phyloP scores from a whole-genome alignment of 2,329 filamentous ascomycete species.

The Monosporascus ibericus region DNA sequence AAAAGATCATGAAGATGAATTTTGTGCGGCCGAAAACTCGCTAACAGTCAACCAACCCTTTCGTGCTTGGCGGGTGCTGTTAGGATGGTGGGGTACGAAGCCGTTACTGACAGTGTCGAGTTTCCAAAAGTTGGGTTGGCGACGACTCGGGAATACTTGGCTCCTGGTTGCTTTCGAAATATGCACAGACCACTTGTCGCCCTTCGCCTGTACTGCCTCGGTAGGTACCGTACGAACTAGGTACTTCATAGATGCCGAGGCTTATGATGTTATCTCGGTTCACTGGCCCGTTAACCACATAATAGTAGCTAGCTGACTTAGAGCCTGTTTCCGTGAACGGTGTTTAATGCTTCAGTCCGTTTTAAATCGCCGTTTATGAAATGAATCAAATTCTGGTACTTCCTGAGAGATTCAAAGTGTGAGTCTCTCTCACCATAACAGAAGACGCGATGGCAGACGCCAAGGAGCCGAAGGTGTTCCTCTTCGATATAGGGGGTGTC shows the following conservation, averaged over 20 bases:
- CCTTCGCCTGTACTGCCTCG: slow-evolving; percentile 1
- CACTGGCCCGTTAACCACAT: neutral
- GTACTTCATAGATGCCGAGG: neutral
- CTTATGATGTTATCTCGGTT: neutral
- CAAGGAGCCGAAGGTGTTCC: slow-evolving; percentile 62
- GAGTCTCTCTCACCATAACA: neutral
- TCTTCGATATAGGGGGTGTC: slow-evolving; percentile 96
- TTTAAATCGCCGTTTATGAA: too few species aligned
- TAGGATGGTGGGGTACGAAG: slow-evolving; percentile 29
- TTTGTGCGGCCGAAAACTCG: slow-evolving; percentile 32
- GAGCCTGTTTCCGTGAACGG: too few species aligned
- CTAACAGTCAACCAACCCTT: slow-evolving; percentile 17
- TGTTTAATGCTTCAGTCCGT: too few species aligned
- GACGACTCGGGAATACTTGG: neutral
- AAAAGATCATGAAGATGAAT: slow-evolving; percentile 21
- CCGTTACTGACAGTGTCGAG: neutral
- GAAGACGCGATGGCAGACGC: slow-evolving; percentile 31
- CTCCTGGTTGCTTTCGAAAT: too few species aligned
- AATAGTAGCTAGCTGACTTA: too few species aligned
- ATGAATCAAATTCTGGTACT: too few species aligned
- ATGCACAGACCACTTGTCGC: slow-evolving; percentile 12
- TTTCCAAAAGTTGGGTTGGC: neutral
- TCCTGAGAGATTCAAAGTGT: too few species aligned
- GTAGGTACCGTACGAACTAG: neutral
- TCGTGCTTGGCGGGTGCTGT: neutral